Percentiles rank a stretch among this genome's conserved stretches.
Conservation (phyloP, 768 basidiomycete species). For the Collybia mongolica region DNA sequence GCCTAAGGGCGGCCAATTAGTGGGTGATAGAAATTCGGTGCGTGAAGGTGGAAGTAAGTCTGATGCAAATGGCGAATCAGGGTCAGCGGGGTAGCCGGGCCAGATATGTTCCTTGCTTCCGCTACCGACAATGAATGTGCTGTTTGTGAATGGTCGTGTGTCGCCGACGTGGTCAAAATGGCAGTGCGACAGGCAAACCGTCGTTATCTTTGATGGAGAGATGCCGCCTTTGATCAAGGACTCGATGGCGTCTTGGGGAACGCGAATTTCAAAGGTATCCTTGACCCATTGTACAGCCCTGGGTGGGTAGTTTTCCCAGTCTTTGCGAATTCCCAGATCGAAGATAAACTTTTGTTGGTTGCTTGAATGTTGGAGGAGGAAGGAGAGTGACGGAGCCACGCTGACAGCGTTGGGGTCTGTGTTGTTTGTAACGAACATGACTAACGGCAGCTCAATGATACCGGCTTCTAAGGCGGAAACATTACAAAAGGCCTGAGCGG, state of each 20-base stretch:
- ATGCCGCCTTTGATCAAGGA: constrained; percentile 51
- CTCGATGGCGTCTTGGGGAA: constrained; percentile 41
- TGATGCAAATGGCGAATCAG: constrained; percentile 3
- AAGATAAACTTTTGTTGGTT: constrained; percentile 42
- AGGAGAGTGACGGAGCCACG: constrained; percentile 46
- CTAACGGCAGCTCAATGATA: constrained; percentile 34
- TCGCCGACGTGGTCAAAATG: constrained; percentile 59
- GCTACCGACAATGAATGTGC: constrained; percentile 48
- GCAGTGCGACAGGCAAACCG: constrained; percentile 49
- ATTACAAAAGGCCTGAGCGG: constrained; percentile 47
- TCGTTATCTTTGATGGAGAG: constrained; percentile 38
- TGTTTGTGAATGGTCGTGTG: constrained; percentile 39
- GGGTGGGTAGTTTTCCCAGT: constrained; percentile 42
- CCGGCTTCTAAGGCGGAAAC: constrained; percentile 60
- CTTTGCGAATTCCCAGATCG: constrained; percentile 54
- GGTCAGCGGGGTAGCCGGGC: constrained; percentile 2
- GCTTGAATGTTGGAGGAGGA: constrained; percentile 48
- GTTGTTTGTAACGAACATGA: constrained; percentile 32
- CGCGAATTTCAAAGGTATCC: constrained; percentile 17
- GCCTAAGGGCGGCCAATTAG: constrained; percentile 15
- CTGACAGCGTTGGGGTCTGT: constrained; percentile 24
- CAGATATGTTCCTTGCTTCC: constrained; percentile 31
- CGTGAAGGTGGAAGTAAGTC: constrained; percentile 13
- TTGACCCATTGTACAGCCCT: constrained; percentile 25
- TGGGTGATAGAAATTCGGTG: constrained; percentile 11